phyloP scores from a whole-genome alignment of 352 stramenopile genomes.

The Plasmopara muralis region DNA sequence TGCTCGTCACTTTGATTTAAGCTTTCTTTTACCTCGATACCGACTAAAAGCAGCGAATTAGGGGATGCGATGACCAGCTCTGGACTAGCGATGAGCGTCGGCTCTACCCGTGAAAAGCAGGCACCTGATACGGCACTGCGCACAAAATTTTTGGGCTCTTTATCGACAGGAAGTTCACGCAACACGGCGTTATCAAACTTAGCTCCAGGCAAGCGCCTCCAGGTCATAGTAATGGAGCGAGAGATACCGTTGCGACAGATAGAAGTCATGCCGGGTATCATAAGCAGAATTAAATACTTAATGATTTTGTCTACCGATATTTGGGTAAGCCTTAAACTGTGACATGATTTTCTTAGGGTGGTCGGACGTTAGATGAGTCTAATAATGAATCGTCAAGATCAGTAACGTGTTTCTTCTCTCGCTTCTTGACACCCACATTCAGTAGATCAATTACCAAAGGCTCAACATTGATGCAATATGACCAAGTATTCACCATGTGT shows the following conservation, averaged over 20 bases:
- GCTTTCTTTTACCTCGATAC: conserved; percentile 34
- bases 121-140: conserved; percentile 40
- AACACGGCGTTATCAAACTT: conserved; percentile 61
- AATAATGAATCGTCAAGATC: no score
- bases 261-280: conserved; percentile 5
- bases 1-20: neutral
- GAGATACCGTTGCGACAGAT: conserved; percentile 6
- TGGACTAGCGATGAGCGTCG: conserved; percentile 51
- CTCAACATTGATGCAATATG: no score
- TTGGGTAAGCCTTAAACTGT: no score
- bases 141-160: conserved; percentile 44
- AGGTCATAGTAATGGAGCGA: conserved; percentile 27
- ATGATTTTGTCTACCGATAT: no score
- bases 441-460: no score
- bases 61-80: conserved; percentile 50
- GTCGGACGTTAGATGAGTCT: no score
- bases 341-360: no score
- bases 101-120: conserved; percentile 57
- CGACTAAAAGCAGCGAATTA: conserved; percentile 49
- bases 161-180: conserved; percentile 54
- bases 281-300: no score
- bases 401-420: no score
- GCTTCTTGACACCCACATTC: no score
- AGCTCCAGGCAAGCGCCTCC: conserved; percentile 28
- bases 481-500: no score